A percentile compares a stretch with the other conserved stretches of the same genome.
phyloP scores from a whole-genome alignment of 768 basidiomycete species.

The Serpula lacrymans region DNA sequence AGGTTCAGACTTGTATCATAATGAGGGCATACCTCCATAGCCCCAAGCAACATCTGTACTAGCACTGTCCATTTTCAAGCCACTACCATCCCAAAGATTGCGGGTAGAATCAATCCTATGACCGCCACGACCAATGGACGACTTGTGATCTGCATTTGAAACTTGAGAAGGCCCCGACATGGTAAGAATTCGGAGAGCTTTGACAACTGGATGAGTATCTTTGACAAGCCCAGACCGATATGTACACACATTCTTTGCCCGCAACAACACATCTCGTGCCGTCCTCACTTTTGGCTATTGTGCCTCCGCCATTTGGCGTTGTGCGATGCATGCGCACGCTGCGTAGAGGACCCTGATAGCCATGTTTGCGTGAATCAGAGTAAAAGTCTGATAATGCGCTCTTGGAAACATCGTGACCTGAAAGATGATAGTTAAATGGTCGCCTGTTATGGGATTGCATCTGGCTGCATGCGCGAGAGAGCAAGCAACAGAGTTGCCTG shows the following conservation, averaged over 20 bases:
- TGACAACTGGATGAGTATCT: slow-evolving; percentile 17
- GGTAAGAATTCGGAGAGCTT: slow-evolving; percentile 61
- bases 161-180: slow-evolving; percentile 46
- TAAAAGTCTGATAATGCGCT: slow-evolving; percentile 36
- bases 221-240: background rate
- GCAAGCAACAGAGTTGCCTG: slow-evolving; percentile 27
- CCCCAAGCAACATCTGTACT: slow-evolving; percentile 84
- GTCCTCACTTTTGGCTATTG: slow-evolving; percentile 67
- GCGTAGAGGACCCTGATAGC: slow-evolving; percentile 41
- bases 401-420: no score
- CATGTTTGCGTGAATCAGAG: slow-evolving; percentile 42
- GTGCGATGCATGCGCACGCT: slow-evolving; percentile 61
- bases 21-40: slow-evolving; percentile 52
- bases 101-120: slow-evolving; percentile 68
- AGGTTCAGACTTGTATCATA: no score
- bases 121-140: slow-evolving; percentile 53
- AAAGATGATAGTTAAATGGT: no score
- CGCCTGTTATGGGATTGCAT: no score
- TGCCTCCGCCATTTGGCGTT: slow-evolving; percentile 58
- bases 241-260: slow-evolving; percentile 68
- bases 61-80: slow-evolving; percentile 73
- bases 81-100: slow-evolving; percentile 77
- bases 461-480: background rate
- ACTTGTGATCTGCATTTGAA: slow-evolving; percentile 45
- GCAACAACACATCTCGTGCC: slow-evolving; percentile 66